Evolutionary conservation across 768 basidiomycete genomes (phyloP).

Genomic region (Boletus reticuloceps): DNA sequence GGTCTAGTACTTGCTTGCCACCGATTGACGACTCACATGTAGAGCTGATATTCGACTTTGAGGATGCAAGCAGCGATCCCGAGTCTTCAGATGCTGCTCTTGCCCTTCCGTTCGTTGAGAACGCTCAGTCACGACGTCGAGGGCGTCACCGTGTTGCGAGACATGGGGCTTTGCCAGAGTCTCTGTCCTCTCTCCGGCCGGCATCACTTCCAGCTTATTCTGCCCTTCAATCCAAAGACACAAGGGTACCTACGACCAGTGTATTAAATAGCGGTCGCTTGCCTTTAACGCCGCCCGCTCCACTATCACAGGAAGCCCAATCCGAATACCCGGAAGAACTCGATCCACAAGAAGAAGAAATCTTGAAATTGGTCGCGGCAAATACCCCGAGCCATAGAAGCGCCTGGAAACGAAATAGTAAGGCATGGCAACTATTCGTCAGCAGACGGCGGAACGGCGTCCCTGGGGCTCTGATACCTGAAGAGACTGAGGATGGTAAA

Average conservation of each 20-base stretch:
- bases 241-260: neutral
- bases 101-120: conserved; percentile 36
- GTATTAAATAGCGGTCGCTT: neutral
- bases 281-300: neutral
- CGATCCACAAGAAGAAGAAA: conserved; percentile 48
- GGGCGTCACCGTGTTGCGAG: conserved; percentile 30
- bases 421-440: conserved; percentile 62
- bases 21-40: conserved; percentile 2
- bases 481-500: conserved; percentile 34
- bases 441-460: conserved; percentile 31
- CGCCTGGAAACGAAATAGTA: conserved; percentile 64
- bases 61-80: conserved; percentile 44
- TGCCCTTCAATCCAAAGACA: conserved; percentile 38
- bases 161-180: conserved; percentile 47
- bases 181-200: conserved; percentile 60
- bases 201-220: conserved; percentile 68
- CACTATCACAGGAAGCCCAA: neutral
- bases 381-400: conserved; percentile 67
- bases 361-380: conserved; percentile 65
- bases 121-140: conserved; percentile 20
- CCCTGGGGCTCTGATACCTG: conserved; percentile 33
- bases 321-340: conserved; percentile 24
- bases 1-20: neutral
- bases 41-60: conserved; percentile 74
- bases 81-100: conserved; percentile 34